Base-by-base conservation (phyloP, 2,329 filamentous ascomycete species). In the Calonectria pseudoturangicola region DNA sequence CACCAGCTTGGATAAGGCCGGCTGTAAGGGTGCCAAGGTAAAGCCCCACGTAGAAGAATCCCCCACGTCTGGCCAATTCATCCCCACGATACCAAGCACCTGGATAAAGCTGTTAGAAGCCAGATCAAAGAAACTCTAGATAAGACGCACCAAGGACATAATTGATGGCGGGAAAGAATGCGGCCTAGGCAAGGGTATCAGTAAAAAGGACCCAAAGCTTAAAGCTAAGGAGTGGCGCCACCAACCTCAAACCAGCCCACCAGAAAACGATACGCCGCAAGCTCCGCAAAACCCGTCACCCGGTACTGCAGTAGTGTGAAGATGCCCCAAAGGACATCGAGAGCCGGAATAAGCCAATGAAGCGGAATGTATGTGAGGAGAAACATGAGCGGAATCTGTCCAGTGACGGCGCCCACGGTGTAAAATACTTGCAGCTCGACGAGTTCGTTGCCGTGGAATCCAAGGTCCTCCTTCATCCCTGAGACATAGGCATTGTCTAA, bases 231-330 rank as follows among this genome's bases (percentile, higher is more conserved):
- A 41, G 54, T 60, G 36, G 54, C 54, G 54, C 54, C 45, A 45
- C 58, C 25, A 48, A 63, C 82, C 79, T 91, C 89, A 70, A 91
- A 90, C 78, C 86, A 86, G 0, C 88, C 88, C 3, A 91, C 87
- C 1, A 90, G 73, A 68, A 91, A 91, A 2, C 89, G 84, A 77
- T 89, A 89, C 0, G 87, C 87, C 56, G 86, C 86, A 10, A 90
- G 70, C 65, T 91, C 89, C 0, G 85, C 84, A 73, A 86, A 90
- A 2, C 84, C 83, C 2, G 84, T 81, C 0, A 86, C 86, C 6
- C 89, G 86, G 67, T 87, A 90, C 70, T 91, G 89, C 3, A 91
- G 81, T 10, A 92, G 83, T 0, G 89, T 92, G 72, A 91, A 89
- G 18, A 91, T 79, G 0, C 89, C 89, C 90, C 90, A 92, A 2